A percentile compares a stretch with the other conserved stretches of the same genome.
Conservation (phyloP, 371 early-diverging fungal species). For the Phascolomyces articulosus region DNA sequence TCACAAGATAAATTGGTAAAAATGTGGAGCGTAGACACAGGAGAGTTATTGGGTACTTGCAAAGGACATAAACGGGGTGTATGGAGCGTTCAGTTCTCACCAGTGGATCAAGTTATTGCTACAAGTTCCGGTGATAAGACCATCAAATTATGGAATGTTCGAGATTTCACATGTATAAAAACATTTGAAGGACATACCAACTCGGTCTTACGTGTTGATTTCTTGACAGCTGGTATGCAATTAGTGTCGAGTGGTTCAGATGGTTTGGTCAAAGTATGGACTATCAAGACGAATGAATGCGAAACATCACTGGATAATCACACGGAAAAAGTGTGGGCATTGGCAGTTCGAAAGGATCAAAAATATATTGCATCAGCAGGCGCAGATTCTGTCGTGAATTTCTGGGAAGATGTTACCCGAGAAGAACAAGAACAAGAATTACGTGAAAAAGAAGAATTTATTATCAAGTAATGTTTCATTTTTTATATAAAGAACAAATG, state of each 20-base stretch:
- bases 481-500: too few relatives aligned
- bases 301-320: conserved; percentile 90
- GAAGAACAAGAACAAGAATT: conserved; percentile 77
- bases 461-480: conserved; percentile 71
- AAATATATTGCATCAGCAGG: conserved; percentile 83
- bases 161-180: conserved; percentile 86
- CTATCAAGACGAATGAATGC: conserved; percentile 88
- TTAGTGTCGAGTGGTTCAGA: conserved; percentile 89
- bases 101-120: conserved; percentile 89
- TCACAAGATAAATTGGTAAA: conserved; percentile 98
- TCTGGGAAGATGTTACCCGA: conserved; percentile 92
- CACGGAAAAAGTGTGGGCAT: conserved; percentile 93
- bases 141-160: conserved; percentile 91
- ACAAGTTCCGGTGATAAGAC: conserved; percentile 95
- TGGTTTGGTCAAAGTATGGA: conserved; percentile 95
- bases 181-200: conserved; percentile 97
- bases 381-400: conserved; percentile 86
- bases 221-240: conserved; percentile 88
- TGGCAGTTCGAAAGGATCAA: conserved; percentile 79
- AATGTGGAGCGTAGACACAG: conserved; percentile 89
- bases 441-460: conserved; percentile 68
- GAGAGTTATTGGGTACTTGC: conserved; percentile 80
- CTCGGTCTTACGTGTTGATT: conserved; percentile 85
- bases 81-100: conserved; percentile 91
- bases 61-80: conserved; percentile 96